phyloP scores from a whole-genome alignment of 2,329 filamentous ascomycete species.

The Orbilia oligospora region DNA sequence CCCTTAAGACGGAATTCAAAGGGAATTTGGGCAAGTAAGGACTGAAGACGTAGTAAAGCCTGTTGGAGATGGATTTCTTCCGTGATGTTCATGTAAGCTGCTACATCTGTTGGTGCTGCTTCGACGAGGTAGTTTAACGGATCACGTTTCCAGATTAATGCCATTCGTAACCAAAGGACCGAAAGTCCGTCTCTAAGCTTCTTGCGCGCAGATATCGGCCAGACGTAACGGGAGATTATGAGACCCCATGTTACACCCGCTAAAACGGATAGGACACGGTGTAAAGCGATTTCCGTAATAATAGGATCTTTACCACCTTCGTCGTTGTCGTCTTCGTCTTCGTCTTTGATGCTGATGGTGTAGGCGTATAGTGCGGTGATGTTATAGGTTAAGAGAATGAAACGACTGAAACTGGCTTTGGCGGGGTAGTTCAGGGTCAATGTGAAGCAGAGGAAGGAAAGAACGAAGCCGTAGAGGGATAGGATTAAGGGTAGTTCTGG shows the following conservation, averaged over 20 bases:
- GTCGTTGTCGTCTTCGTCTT: constrained; percentile 84
- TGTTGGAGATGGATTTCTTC: constrained; percentile 88
- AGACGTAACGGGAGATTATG: constrained; percentile 87
- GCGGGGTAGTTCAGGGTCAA: constrained; percentile 87
- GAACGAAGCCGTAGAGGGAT: constrained; percentile 84
- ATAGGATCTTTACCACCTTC: constrained; percentile 87
- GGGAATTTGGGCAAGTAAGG: constrained; percentile 80
- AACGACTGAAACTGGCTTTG: constrained; percentile 78
- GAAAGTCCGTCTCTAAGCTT: constrained; percentile 92
- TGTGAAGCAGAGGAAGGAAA: constrained; percentile 87
- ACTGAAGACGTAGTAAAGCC: constrained; percentile 62
- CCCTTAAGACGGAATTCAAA: constrained; percentile 88
- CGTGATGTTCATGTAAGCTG: constrained; percentile 85
- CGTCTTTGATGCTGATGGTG: constrained; percentile 83
- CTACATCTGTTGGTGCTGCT: constrained; percentile 53
- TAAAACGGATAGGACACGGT: constrained; percentile 88
- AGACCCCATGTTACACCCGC: constrained; percentile 93
- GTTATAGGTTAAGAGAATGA: constrained; percentile 96
- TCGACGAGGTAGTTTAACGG: constrained; percentile 82
- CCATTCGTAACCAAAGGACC: constrained; percentile 93
- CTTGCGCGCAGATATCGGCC: constrained; percentile 89
- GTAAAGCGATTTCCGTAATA: constrained; percentile 85
- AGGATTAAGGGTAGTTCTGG: constrained; percentile 81
- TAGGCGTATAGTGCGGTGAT: constrained; percentile 95
- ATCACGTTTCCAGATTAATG: constrained; percentile 94